phyloP scores from a whole-genome alignment of 192 early-diverging fungal genomes.

The Podila verticillata region DNA sequence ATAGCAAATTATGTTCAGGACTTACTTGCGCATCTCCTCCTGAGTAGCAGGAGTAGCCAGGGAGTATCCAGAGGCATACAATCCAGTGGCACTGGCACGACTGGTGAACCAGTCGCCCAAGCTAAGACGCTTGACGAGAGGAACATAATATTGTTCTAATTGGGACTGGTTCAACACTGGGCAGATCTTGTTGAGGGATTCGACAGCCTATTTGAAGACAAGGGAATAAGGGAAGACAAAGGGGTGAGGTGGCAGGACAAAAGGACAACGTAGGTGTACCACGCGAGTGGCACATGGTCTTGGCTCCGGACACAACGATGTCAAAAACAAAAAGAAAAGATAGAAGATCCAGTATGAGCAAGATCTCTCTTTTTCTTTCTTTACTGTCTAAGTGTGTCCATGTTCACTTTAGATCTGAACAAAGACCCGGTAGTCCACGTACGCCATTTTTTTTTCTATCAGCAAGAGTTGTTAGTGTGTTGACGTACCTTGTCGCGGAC shows the following conservation, averaged over 20 bases:
- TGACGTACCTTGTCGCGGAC: slow-evolving; percentile 93
- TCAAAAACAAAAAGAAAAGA: too few species aligned
- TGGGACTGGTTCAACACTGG: slow-evolving; percentile 77
- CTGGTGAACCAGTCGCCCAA: slow-evolving; percentile 99
- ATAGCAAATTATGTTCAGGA: not conserved
- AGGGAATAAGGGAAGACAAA: slow-evolving; percentile 3
- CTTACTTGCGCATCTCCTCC: slow-evolving; percentile 85
- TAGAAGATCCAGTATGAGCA: too few species aligned
- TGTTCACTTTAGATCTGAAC: too few species aligned
- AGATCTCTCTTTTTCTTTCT: too few species aligned
- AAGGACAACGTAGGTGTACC: slow-evolving; percentile 1
- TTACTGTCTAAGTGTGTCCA: too few species aligned
- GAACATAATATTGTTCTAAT: slow-evolving; percentile 90
- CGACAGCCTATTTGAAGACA: slow-evolving; percentile 81
- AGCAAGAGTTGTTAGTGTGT: not conserved
- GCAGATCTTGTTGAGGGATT: slow-evolving; percentile 89
- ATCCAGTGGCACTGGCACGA: slow-evolving; percentile 91
- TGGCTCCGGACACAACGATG: not conserved
- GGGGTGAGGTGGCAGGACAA: slow-evolving; percentile 6
- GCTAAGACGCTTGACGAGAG: slow-evolving; percentile 90
- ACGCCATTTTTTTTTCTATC: too few species aligned
- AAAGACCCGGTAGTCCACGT: too few species aligned
- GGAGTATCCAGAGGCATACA: slow-evolving; percentile 88
- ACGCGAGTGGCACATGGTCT: not conserved
- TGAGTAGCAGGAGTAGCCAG: slow-evolving; percentile 77